Evolutionary conservation across 805 yeast genomes (phyloP), one percentile per base, ranked within the genome.

Genomic region (Wickerhamomyces sydowiorum): DNA sequence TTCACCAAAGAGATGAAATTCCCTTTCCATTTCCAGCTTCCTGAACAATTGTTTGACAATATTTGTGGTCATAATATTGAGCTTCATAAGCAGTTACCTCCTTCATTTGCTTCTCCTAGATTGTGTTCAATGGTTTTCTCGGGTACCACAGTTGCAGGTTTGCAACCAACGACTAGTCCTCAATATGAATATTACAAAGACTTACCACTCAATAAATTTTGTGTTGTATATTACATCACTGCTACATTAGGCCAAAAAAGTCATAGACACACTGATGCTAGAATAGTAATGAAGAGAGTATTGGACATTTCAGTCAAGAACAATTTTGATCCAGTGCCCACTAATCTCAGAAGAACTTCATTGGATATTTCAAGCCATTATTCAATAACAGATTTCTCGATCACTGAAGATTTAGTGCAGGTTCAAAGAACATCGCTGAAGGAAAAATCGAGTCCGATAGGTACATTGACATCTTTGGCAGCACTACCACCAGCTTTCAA

Each of bases 101-200:
- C 56, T 1, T 36, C 50, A 2, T 49, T 43, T 27, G 57, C 54
- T 2, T 42, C 47, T 15, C 53, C 54, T 1, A 47, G 47, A 24
- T 37, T 46, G 7, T 51, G 51, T 28, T 46, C 48, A 4, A 30
- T 46, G 12, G n/a, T 48, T 1, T 53, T 51, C 41, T 44, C 46
- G 12, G 25, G 50, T 7, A 31, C 36, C 7, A 41, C 43, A 12
- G 51, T 49, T 24, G 46, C 49, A n/a, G 57, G 57, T 4, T 23
- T 46, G 17, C 32, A 25, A 4, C 48, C 51, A 2, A 24, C 43
- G 1, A 30, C 7, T 8, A 29, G 48, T 5, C 23, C 25, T 2
- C 27, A 45, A 1, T 32, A 27, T 21, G 38, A 38, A 4, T 29
- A 22, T 17, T 20, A 45, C 15, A 38, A 43, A 37, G 40, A 33